Evolutionary conservation across 257 asterid species (phyloP).

Genomic region (Ocimum tenuiflorum): DNA sequence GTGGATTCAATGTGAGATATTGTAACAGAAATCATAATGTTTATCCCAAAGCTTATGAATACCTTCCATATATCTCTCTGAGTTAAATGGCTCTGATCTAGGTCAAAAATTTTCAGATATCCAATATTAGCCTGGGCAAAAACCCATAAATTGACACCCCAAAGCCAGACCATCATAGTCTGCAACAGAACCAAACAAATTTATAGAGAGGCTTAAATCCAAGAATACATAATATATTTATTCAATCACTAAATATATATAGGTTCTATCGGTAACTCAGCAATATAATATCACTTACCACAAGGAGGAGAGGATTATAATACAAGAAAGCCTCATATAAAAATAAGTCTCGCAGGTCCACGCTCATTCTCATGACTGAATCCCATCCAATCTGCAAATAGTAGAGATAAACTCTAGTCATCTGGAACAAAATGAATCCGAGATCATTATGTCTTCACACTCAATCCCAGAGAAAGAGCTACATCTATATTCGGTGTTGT

Average conservation of each 20-base stretch:
- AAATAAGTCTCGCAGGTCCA: conserved; percentile 79
- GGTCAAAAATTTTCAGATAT: conserved; percentile 81
- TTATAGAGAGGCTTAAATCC: not conserved
- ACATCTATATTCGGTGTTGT: not conserved
- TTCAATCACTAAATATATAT: not conserved
- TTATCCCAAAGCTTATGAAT: conserved; percentile 3
- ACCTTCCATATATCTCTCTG: conserved; percentile 99
- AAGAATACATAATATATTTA: not conserved
- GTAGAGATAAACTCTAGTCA: conserved; percentile 18
- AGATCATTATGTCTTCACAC: not conserved
- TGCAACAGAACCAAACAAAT: conserved; percentile 36
- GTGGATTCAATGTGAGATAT: not conserved
- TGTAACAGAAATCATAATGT: not conserved
- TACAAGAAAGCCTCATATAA: conserved; percentile 94
- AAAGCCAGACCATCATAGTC: conserved; percentile 95
- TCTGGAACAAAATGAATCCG: conserved; percentile 7
- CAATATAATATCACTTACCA: conserved; percentile 56
- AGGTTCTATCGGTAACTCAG: not conserved
- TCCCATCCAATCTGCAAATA: conserved; percentile 89
- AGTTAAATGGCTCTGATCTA: conserved; percentile 83
- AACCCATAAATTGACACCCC: conserved; percentile 95
- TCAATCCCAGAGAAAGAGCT: conserved; percentile 6
- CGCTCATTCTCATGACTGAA: conserved; percentile 98
- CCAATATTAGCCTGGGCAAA: conserved; percentile 68
- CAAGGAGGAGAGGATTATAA: conserved; percentile 91